Base-by-base conservation (phyloP, 2,329 filamentous ascomycete genomes). In the Penicillium digitatum region DNA sequence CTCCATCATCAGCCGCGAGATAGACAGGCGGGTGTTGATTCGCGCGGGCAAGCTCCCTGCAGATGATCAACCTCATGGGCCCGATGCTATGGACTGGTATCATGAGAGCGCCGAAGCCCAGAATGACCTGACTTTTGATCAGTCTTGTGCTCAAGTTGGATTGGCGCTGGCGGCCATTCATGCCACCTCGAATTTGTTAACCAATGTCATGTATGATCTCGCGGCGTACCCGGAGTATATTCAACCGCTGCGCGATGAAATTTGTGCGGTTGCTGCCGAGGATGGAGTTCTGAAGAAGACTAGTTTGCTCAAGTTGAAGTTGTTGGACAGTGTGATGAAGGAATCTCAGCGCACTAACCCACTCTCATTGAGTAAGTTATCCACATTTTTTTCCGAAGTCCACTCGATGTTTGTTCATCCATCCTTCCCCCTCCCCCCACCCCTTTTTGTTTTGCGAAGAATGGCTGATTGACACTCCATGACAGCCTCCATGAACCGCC, bases 171-270 rank as follows among this genome's bases (percentile, higher is more conserved):
- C 68, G 6, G 68, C 70, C 9, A 72, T 71, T 14, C 68, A 72
- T 53, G 72, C 70, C 6, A 72, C 69, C 5, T 69, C 68, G 3
- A 66, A 71, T 35, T 48, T 70, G 39, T 27, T 70, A 8, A 79
- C 77, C 1, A 78, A 82, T 73, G 55, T 78, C 53, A 74, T 86
- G 45, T 83, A 80, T 62, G 78, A 81, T 53, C 65, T 86, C 3
- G 77, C 77, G 0, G 73, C 78, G 3, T 67, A 79, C 32, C 81
- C 81, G 0, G 77, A 83, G 29, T 74, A 80, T 59, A 68, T 81
- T 32, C 70, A 79, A 5, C 74, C 78, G 11, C 67, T 85, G 1
- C 77, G 82, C 1, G 73, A 81, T 20, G 82, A 86, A 59, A 77
- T 80, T 7, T 62, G 70, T 3, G 67, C 70, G 1, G 71, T 79